A percentile compares a stretch with the other conserved stretches of the same genome.
phyloP scores from a whole-genome alignment of 805 yeast species.

The Millerozyma acaciae region DNA sequence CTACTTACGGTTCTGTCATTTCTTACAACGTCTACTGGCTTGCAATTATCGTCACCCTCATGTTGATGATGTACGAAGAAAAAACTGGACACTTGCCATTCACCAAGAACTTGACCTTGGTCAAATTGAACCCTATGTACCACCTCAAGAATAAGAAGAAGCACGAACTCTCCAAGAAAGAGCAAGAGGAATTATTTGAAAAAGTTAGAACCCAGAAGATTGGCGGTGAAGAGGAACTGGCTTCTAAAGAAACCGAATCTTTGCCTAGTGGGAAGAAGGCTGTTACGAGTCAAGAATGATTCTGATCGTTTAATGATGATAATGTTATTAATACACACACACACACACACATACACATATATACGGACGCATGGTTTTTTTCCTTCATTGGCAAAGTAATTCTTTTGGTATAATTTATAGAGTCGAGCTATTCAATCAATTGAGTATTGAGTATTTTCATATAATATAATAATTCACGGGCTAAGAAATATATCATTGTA shows the following conservation, averaged over 20 bases:
- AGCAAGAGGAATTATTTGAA: slow-evolving; percentile 34
- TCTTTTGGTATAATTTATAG: not conserved
- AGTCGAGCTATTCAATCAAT: slow-evolving; percentile 2
- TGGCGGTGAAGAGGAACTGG: slow-evolving; percentile 14
- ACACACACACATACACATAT: slow-evolving; percentile 1
- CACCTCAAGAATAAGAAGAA: slow-evolving; percentile 67
- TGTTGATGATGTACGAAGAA: slow-evolving; percentile 77
- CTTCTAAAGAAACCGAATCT: slow-evolving; percentile 2
- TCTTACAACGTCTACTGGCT: slow-evolving; percentile 91
- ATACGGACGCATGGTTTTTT: not conserved
- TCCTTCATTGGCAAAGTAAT: not conserved
- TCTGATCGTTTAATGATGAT: not conserved
- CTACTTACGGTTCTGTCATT: slow-evolving; percentile 87
- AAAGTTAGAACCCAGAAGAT: slow-evolving; percentile 22
- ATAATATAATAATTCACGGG: slow-evolving; percentile 2
- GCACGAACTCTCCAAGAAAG: slow-evolving; percentile 27
- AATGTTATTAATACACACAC: not conserved
- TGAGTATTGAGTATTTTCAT: not conserved
- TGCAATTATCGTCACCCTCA: slow-evolving; percentile 48
- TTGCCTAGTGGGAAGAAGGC: slow-evolving; percentile 6
- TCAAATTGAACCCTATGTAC: slow-evolving; percentile 66
- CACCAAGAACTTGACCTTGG: slow-evolving; percentile 39
- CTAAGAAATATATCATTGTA: no score
- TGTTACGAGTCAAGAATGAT: not conserved
- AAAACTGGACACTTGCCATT: slow-evolving; percentile 78